phyloP scores from a whole-genome alignment of 2,329 filamentous ascomycete species.

The Sclerotinia subarctica region DNA sequence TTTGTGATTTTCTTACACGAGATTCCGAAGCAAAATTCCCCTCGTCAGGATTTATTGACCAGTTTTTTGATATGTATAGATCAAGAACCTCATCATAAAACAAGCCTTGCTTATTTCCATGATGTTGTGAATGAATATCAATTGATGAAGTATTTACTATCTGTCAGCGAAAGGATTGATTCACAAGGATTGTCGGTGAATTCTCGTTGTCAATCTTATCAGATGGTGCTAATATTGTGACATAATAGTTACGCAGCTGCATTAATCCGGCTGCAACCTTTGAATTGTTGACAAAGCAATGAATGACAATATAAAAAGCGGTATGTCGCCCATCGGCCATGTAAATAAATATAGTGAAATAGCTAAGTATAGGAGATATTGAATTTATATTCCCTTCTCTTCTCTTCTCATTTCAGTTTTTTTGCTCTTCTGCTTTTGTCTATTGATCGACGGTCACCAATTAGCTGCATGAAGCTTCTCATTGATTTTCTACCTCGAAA shows the following conservation, averaged over 20 bases:
- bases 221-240: neutral
- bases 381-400: neutral
- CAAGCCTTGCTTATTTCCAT: neutral
- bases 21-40: neutral
- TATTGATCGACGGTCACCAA: neutral
- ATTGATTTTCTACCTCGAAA: neutral
- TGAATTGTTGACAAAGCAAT: neutral
- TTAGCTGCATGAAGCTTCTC: conserved; percentile 1
- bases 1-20: neutral
- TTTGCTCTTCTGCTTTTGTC: neutral
- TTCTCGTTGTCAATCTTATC: neutral
- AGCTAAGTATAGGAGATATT: neutral
- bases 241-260: neutral
- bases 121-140: neutral
- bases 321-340: neutral
- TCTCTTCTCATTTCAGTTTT: neutral
- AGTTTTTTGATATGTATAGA: too few species aligned
- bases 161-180: neutral
- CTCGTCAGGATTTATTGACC: neutral
- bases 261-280: neutral
- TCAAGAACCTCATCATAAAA: neutral
- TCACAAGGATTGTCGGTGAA: neutral
- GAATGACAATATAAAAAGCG: neutral
- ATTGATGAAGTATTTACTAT: neutral
- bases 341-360: neutral